Base-by-base conservation (phyloP, 108 stramenopile genomes). In the Chaetoceros tenuissimus region DNA sequence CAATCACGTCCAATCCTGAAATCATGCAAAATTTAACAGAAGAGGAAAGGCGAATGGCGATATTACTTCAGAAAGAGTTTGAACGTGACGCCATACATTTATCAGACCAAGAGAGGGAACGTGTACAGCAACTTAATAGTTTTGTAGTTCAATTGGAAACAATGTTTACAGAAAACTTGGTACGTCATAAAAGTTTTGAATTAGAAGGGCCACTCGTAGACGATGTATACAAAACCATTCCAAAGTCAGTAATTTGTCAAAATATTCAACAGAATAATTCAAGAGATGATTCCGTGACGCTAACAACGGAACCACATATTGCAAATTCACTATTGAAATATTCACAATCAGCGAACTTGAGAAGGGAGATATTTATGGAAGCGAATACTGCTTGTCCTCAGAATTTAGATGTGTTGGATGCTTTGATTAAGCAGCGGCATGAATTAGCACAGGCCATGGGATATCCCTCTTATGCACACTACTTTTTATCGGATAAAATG, bases 71-170 rank as follows among this genome's bases (percentile, higher is more conserved):
- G 52, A 46, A 46, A 34, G 96, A 97, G 63, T 97, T 94, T 64
- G 96, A 96, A 78, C 54, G 90, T 20, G 94, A 94, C 60, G 95
- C 95, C 23, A 95, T 96, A 26, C 95, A 96, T 66, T 64, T 97
- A 21, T 56, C 81, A 2, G 77, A 77, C 28, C 59, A 68, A 24
- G 53, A 91, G 53, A 75, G 95, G 24, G 73, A 74, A 27, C 59
- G 85, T 13, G 93, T 95, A 13, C 62, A 79, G 49, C 66, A 69
- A 48, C 25, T 89, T 40, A 80, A 87, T 44, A 73, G 72, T 57
- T 70, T 74, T 29, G 65, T 93, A 16, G 73, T 74, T 1, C 73
- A 80, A 28, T 52, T 92, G 45, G 94, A 96, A 63, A 72, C 73
- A 3, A 44, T 81, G 34, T 93, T 91, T 71, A 63, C 63, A 21